phyloP scores from a whole-genome alignment of 2,329 filamentous ascomycete species.

The Colletotrichum karsti region DNA sequence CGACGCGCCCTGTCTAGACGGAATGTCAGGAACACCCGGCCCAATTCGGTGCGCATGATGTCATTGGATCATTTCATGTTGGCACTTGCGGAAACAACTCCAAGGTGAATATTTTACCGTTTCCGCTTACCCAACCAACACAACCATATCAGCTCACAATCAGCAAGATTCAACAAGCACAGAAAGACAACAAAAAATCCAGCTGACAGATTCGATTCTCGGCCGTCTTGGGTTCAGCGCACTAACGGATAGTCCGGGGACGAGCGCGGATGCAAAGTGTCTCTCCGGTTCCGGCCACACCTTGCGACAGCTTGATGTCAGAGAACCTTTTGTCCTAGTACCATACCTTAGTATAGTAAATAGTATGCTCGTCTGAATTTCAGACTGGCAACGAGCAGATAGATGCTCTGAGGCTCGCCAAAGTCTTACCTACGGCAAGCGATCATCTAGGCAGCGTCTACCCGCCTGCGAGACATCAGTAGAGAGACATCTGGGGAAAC shows the following conservation, averaged over 20 bases:
- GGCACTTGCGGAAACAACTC: neutral
- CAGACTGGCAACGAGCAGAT: too few species aligned
- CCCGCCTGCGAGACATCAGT: neutral
- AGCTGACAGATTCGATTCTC: neutral
- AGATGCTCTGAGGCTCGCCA: too few species aligned
- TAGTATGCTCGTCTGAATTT: too few species aligned
- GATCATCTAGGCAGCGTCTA: too few species aligned
- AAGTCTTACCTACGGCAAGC: too few species aligned
- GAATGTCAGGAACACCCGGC: constrained; percentile 4
- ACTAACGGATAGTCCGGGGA: neutral
- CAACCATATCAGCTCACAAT: neutral
- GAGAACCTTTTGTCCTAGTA: neutral
- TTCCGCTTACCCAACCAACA: neutral
- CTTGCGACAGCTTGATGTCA: neutral
- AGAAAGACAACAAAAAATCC: neutral
- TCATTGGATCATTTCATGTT: constrained; percentile 4
- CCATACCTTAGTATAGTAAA: too few species aligned
- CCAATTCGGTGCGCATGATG: constrained; percentile 5
- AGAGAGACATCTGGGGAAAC: neutral
- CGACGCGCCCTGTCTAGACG: too few species aligned
- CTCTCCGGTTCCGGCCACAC: neutral
- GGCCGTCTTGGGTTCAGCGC: neutral
- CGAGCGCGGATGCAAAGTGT: neutral
- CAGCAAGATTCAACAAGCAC: neutral
- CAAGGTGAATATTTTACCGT: constrained; percentile 16